Percentiles rank a stretch among this genome's conserved stretches.
These are phyloP conservation scores for Neoboletus brunneissimus DNA, from an alignment of 768 basidiomycete species.

Conservation along the genomic window DNA sequence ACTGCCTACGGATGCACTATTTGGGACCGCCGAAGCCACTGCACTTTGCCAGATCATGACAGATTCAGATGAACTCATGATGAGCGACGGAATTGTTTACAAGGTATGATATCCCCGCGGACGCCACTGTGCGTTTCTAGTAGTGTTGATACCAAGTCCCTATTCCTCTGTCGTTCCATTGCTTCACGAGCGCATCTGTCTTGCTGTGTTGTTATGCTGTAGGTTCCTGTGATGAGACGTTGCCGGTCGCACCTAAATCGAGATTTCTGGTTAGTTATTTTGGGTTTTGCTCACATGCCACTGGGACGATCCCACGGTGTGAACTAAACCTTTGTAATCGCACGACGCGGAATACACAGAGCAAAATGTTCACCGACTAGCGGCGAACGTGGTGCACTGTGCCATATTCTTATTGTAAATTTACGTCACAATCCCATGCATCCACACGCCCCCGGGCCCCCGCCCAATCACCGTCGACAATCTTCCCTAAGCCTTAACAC, in stretches of 20 bases:
- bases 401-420: background rate
- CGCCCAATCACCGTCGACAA: constrained; percentile 22
- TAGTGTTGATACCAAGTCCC: background rate
- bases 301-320: background rate
- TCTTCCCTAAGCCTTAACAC: constrained; percentile 50
- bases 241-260: background rate
- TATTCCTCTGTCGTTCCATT: background rate
- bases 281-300: background rate
- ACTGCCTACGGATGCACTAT: constrained; percentile 62
- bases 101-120: constrained; percentile 51
- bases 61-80: constrained; percentile 72
- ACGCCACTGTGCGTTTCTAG: background rate
- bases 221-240: background rate
- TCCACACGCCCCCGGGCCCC: background rate
- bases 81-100: constrained; percentile 84
- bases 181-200: constrained; percentile 3
- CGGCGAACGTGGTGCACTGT: background rate
- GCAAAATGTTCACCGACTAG: background rate
- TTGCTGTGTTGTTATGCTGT: background rate
- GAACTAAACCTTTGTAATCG: background rate
- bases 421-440: background rate
- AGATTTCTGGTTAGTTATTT: too few species aligned
- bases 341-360: background rate
- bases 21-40: constrained; percentile 79
- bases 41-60: constrained; percentile 73